phyloP scores from a whole-genome alignment of 495 filamentous ascomycete species.

The Hamigera avellanea region DNA sequence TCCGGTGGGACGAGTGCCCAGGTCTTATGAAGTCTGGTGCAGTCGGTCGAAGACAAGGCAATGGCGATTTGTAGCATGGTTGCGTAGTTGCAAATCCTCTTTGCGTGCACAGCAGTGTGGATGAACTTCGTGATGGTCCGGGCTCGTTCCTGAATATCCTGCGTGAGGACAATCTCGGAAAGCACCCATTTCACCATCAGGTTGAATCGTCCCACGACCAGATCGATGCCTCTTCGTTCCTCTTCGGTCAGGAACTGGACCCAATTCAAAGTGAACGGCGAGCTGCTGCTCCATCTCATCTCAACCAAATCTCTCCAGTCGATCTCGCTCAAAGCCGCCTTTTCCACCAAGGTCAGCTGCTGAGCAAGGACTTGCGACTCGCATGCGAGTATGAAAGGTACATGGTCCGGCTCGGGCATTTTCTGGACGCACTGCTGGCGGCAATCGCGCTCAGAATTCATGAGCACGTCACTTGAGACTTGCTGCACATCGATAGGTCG shows the following conservation, averaged over 20 bases:
- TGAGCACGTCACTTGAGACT: constrained; percentile 27
- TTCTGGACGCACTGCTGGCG: constrained; percentile 5
- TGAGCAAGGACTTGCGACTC: constrained; percentile 84
- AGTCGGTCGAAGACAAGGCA: constrained; percentile 75
- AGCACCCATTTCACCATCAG: constrained; percentile 95
- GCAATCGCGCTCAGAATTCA: constrained; percentile 23
- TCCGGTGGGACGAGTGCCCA: constrained; percentile 66
- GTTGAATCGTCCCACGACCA: constrained; percentile 96
- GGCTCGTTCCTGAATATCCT: constrained; percentile 69
- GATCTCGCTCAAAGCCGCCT: constrained; percentile 89
- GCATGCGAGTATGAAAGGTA: constrained; percentile 87
- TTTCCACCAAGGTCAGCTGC: constrained; percentile 92
- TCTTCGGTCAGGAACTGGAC: constrained; percentile 81
- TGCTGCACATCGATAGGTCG: constrained; percentile 18
- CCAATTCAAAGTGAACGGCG: constrained; percentile 58
- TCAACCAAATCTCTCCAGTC: constrained; percentile 98
- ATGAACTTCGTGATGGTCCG: constrained; percentile 82
- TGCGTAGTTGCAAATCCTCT: constrained; percentile 84
- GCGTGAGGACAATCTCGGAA: constrained; percentile 82
- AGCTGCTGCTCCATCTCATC: constrained; percentile 77
- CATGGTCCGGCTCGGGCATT: constrained; percentile 36
- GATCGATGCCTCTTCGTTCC: constrained; percentile 76
- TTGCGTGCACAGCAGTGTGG: constrained; percentile 78
- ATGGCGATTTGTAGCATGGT: constrained; percentile 93
- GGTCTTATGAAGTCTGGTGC: constrained; percentile 62